Evolutionary conservation across 208 protist species (phyloP).

Genomic region (Naegleria gruberi): DNA sequence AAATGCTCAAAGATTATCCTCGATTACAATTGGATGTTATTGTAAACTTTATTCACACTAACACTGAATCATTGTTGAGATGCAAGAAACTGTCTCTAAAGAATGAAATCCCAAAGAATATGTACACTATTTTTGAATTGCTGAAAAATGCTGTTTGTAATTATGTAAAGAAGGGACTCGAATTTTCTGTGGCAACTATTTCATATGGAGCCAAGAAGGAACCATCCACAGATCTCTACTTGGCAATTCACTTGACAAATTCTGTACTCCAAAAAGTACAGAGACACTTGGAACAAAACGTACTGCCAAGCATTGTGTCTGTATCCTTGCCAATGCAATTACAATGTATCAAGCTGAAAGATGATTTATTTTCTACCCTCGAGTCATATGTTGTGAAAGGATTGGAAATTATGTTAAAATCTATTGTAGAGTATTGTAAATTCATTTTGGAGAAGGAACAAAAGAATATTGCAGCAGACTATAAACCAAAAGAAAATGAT

Average conservation of each 20-base stretch:
- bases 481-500: slow-evolving; percentile 3
- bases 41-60: background rate
- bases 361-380: background rate
- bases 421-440: background rate
- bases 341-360: background rate
- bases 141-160: background rate
- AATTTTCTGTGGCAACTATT: background rate
- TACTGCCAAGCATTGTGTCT: background rate
- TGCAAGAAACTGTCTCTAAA: background rate
- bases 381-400: background rate
- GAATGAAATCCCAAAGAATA: background rate
- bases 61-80: background rate
- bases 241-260: background rate
- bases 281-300: background rate
- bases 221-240: background rate
- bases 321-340: background rate
- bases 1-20: background rate
- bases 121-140: background rate
- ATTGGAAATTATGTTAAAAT: background rate
- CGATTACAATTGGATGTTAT: background rate
- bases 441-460: background rate
- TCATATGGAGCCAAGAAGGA: background rate
- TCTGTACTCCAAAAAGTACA: background rate
- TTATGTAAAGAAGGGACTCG: background rate
- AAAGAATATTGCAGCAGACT: background rate